Evolutionary conservation across 2,329 filamentous ascomycete species (phyloP), one percentile per base, ranked within the genome.

Genomic region (Aspergillus udagawae): DNA sequence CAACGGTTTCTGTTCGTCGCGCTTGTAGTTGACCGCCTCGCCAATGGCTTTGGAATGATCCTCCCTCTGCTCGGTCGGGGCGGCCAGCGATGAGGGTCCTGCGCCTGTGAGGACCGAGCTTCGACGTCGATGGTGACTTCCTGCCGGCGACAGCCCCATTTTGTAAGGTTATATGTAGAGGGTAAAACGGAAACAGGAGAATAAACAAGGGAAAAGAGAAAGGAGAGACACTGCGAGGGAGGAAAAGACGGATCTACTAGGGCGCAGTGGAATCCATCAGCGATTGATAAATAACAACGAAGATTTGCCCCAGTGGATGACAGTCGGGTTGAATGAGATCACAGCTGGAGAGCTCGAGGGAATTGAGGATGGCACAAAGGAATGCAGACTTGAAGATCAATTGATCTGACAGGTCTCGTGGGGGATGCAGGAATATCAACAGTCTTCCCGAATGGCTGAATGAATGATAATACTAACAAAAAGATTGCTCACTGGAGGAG

Each of bases 51-150:
- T 63, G 17, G 62, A 56, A 47, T 60, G 60, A n/a, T 74, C 72
- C 54, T 73, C 70, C 55, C 69, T 67, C 58, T 63, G 71, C 32
- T 79, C 77, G 42, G 70, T 65, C 14, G 63, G 47, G 45, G 57
- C 57, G 28, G 73, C 62, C 48, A 65, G 68, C 4, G 81, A 76
- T 4, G 84, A 85, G 14, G 79, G 82, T 53, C 83, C 83, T 79
- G 65, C 55, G 49, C 64, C 67, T 32, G 72, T 70, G 52, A 75
- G 63, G 51, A 73, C 65, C 50, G 73, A 75, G 62, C 73, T 75
- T 54, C 73, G 72, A 60, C 73, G 70, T 58, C 73, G 70, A 61
- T 75, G 73, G 56, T 75, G 73, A 55, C 64, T 70, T 47, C 67
- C 63, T 47, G 67, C 66, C 49, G 70, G 62, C 28, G 70, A 65